Evolutionary conservation across 2,329 filamentous ascomycete genomes (phyloP), one percentile per base, ranked within the genome.

Genomic region (Elsinoe fawcettii): DNA sequence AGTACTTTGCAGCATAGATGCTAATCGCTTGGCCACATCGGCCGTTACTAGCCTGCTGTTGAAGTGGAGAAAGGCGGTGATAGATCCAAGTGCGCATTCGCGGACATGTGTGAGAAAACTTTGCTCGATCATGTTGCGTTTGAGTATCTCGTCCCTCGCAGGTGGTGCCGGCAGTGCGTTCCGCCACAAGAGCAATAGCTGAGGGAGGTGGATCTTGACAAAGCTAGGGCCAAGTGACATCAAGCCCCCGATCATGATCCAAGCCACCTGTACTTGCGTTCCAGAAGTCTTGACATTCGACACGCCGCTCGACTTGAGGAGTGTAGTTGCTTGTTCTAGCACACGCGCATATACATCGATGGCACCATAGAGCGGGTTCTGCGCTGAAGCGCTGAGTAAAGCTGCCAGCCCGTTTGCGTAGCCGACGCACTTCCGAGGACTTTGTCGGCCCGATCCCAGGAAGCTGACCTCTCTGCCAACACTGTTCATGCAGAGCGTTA

Each of bases 161-260:
- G 97, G 73, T 5, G 95, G 92, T 66, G 95, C 96, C 0, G 95
- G 92, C 9, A 99, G 78, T 0, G 93, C 92, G 70, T 97, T 99
- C 72, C 96, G 96, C 93, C 93, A 99, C 5, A 99, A 76, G 7
- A 99, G 76, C 57, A 99, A 83, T 20, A 99, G 78, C 67, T 99
- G 93, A 2, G 91, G 92, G 6, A 99, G 80, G 71, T 99, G 93
- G 22, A 97, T 97, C 73, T 99, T 99, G 71, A 97, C 92, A 70
- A 99, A 99, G 70, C 96, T 97, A 3, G 93, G 92, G 0, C 93
- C 93, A 0, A 99, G 80, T 0, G 91, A 90, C 92, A 97, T 97
- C 56, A 99, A 75, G 0, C 95, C 93, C 36, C 95, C 93, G 47
- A 99, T 95, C 58, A 99, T 76, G 49, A 95, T 95, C 92, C 93